Evolutionary conservation across 148 eudicot species (phyloP).

Genomic region (Pharnaceum exiguum): DNA sequence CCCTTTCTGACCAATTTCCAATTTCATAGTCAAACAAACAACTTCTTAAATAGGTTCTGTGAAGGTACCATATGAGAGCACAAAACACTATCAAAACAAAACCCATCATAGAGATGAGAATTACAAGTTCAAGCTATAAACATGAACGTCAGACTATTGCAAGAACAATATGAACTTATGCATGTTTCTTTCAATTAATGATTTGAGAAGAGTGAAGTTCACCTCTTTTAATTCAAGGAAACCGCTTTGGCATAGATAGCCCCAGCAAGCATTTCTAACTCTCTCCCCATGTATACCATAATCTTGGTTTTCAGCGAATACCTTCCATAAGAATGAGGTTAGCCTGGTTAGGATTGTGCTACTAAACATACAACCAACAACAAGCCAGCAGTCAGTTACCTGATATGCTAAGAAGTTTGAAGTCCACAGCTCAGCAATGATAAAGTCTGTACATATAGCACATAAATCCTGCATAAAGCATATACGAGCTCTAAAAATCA

Average conservation of each 20-base stretch:
- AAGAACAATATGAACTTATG: too few species aligned
- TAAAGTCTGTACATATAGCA: conserved; percentile 92
- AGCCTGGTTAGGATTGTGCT: not conserved
- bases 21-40: too few species aligned
- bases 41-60: too few species aligned
- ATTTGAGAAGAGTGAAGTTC: conserved; percentile 6
- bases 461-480: conserved; percentile 90
- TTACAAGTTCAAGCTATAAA: too few species aligned
- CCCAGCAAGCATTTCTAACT: conserved; percentile 99
- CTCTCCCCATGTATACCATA: conserved; percentile 94
- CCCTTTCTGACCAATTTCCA: too few species aligned
- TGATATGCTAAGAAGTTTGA: conserved; percentile 94
- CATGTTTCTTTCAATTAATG: too few species aligned
- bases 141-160: too few species aligned
- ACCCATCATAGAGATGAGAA: too few species aligned
- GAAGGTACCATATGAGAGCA: too few species aligned
- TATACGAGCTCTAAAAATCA: conserved; percentile 9
- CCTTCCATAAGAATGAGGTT: conserved; percentile 29
- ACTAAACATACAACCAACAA: conserved; percentile 7
- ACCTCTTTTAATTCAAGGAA: conserved; percentile 95
- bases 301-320: conserved; percentile 96
- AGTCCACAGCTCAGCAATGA: conserved; percentile 94
- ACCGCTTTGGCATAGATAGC: conserved; percentile 98
- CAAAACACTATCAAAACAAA: too few species aligned
- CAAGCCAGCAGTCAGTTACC: conserved; percentile 38